Evolutionary conservation across 1,139 yeast species (phyloP).

Genomic region (Geotrichum carabidarum): DNA sequence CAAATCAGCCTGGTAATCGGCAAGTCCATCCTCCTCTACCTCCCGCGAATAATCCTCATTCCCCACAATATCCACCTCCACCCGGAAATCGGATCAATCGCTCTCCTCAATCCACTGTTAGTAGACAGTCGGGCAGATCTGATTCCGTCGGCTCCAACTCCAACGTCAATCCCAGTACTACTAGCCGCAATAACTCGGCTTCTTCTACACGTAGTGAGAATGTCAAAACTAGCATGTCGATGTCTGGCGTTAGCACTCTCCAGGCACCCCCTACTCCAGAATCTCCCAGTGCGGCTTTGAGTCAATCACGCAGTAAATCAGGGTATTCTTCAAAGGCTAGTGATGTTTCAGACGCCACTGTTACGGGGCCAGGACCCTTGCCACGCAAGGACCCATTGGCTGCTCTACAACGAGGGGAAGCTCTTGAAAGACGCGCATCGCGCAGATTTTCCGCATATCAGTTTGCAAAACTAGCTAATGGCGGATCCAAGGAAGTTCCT

Average conservation of each 20-base stretch:
- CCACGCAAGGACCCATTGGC: conserved; percentile 52
- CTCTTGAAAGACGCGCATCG: conserved; percentile 85
- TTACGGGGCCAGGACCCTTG: neutral
- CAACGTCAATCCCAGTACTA: neutral
- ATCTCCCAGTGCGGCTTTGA: neutral
- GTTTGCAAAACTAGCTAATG: conserved; percentile 67
- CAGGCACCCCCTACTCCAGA: neutral
- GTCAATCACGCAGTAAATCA: conserved; percentile 5
- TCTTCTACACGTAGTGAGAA: neutral
- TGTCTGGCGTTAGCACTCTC: neutral
- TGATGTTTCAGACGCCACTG: neutral
- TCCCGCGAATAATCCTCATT: neutral
- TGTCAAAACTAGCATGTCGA: neutral
- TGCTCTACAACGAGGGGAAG: conserved; percentile 74
- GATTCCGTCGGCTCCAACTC: conserved; percentile 1
- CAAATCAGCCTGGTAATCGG: neutral
- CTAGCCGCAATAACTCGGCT: conserved; percentile 5
- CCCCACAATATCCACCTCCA: neutral
- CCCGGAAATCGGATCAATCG: conserved; percentile 3
- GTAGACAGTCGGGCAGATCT: conserved; percentile 2
- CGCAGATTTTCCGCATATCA: conserved; percentile 90
- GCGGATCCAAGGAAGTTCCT: conserved; percentile 21
- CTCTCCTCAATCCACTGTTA: conserved; percentile 9
- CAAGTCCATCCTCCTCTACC: neutral
- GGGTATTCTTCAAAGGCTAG: neutral